Conservation (phyloP, 768 basidiomycete genomes). For the Phanerochaete sordida region DNA sequence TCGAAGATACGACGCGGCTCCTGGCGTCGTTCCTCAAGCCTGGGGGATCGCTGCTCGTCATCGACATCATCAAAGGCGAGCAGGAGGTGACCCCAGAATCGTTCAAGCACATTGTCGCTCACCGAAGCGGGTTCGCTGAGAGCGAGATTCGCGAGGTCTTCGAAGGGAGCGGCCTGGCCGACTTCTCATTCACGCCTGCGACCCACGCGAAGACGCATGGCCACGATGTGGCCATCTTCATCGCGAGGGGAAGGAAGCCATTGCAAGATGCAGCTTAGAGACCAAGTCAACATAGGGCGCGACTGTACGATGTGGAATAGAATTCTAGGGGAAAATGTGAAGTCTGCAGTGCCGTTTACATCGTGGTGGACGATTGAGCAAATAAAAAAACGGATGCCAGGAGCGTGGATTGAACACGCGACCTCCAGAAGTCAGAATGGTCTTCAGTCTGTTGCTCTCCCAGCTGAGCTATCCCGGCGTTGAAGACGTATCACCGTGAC, state of each 20-base stretch:
- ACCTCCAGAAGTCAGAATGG: not conserved
- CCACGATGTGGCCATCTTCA: constrained; percentile 43
- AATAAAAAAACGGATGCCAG: not conserved
- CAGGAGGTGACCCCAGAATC: constrained; percentile 26
- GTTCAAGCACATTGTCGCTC: constrained; percentile 47
- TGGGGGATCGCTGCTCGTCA: constrained; percentile 55
- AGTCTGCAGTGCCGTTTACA: not conserved
- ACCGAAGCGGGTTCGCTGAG: constrained; percentile 51
- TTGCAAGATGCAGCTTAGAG: not conserved
- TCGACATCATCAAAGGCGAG: constrained; percentile 42
- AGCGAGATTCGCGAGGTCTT: constrained; percentile 47
- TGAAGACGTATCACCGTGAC: no score
- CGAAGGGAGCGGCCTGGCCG: constrained; percentile 47
- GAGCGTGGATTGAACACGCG: constrained; percentile 1
- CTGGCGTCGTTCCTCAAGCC: constrained; percentile 61
- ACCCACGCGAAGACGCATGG: constrained; percentile 29
- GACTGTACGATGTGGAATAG: not conserved
- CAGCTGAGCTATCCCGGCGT: constrained; percentile 34
- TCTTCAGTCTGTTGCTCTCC: constrained; percentile 36
- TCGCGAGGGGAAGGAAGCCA: constrained; percentile 32
- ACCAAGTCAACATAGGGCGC: no score
- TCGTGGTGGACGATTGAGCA: not conserved
- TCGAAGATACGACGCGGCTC: constrained; percentile 45
- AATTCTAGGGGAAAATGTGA: not conserved
- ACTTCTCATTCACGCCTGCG: constrained; percentile 37